Evolutionary conservation across 495 filamentous ascomycete genomes (phyloP).

Genomic region (Sordaria brevicollis): DNA sequence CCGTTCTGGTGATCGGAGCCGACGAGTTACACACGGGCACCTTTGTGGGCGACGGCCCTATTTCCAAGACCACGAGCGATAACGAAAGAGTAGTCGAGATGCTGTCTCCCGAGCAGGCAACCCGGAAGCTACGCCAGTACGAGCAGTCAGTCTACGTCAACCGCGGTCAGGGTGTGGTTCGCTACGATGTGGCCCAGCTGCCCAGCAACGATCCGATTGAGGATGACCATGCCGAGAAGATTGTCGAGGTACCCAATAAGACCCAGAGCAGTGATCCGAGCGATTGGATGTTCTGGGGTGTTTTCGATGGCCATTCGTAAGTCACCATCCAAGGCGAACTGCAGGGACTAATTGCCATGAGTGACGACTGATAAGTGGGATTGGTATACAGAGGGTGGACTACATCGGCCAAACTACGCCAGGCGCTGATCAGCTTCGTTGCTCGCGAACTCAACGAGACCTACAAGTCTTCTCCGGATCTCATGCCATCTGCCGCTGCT

Average conservation of each 20-base stretch:
- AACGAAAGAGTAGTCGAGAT: slow-evolving; percentile 80
- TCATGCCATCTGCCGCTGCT: slow-evolving; percentile 57
- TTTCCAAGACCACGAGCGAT: slow-evolving; percentile 73
- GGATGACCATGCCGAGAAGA: slow-evolving; percentile 95
- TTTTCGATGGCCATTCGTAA: slow-evolving; percentile 94
- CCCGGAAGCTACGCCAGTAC: slow-evolving; percentile 73
- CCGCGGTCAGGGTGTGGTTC: slow-evolving; percentile 78
- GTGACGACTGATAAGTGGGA: slow-evolving; percentile 12
- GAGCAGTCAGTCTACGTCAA: slow-evolving; percentile 90
- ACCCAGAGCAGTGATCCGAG: slow-evolving; percentile 44
- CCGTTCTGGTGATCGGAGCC: slow-evolving; percentile 67
- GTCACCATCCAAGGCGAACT: slow-evolving; percentile 16
- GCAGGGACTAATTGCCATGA: neutral
- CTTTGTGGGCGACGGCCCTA: slow-evolving; percentile 67
- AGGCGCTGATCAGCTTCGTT: slow-evolving; percentile 83
- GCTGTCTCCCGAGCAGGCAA: slow-evolving; percentile 92
- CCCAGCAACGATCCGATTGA: slow-evolving; percentile 97
- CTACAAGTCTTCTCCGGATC: slow-evolving; percentile 63
- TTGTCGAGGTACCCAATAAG: slow-evolving; percentile 66
- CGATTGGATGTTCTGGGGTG: slow-evolving; percentile 99
- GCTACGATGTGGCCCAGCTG: slow-evolving; percentile 93
- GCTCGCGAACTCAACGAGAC: slow-evolving; percentile 89
- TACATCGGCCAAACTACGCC: slow-evolving; percentile 90
- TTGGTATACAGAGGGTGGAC: slow-evolving; percentile 71
- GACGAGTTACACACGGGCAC: slow-evolving; percentile 77